Evolutionary conservation across 345 rosid species (phyloP).

Genomic region (Linum lewisii): DNA sequence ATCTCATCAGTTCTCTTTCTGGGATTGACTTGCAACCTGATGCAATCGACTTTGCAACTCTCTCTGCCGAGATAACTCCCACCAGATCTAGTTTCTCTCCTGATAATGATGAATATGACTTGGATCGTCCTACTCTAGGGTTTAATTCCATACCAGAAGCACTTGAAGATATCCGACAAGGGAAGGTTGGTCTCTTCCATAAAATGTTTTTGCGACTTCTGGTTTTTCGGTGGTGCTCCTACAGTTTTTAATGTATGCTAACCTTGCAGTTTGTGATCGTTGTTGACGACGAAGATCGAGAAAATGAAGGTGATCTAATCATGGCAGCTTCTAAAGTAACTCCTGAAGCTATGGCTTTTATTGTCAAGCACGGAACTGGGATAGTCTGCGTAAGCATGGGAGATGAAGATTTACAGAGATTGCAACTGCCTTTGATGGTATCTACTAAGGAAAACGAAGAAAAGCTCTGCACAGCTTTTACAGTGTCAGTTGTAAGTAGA

Average conservation of each 20-base stretch:
- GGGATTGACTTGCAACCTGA: slow-evolving; percentile 29
- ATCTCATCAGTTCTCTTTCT: slow-evolving; percentile 6
- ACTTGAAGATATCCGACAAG: slow-evolving; percentile 80
- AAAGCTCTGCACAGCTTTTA: slow-evolving; percentile 78
- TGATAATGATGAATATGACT: slow-evolving; percentile 55
- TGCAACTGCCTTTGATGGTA: slow-evolving; percentile 84
- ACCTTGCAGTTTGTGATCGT: slow-evolving; percentile 69
- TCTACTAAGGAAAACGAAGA: slow-evolving; percentile 70
- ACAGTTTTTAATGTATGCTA: slow-evolving; percentile 12
- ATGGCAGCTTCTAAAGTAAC: slow-evolving; percentile 82
- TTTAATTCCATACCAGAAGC: slow-evolving; percentile 79
- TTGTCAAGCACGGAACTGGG: slow-evolving; percentile 88
- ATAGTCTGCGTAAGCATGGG: slow-evolving; percentile 86
- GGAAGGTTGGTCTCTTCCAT: slow-evolving; percentile 46
- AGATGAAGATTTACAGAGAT: slow-evolving; percentile 65
- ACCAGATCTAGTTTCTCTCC: slow-evolving; percentile 31
- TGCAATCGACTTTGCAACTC: slow-evolving; percentile 32
- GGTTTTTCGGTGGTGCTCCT: neutral
- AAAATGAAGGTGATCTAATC: slow-evolving; percentile 88
- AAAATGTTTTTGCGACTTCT: slow-evolving; percentile 5
- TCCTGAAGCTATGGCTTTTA: slow-evolving; percentile 92
- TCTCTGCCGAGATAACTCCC: slow-evolving; percentile 37
- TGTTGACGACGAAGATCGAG: slow-evolving; percentile 93
- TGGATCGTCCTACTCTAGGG: slow-evolving; percentile 63
- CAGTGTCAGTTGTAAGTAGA: slow-evolving; percentile 79